These are phyloP conservation scores for Amphichorda felina DNA, from an alignment of 2,329 filamentous ascomycete species.

Conservation along the genomic window DNA sequence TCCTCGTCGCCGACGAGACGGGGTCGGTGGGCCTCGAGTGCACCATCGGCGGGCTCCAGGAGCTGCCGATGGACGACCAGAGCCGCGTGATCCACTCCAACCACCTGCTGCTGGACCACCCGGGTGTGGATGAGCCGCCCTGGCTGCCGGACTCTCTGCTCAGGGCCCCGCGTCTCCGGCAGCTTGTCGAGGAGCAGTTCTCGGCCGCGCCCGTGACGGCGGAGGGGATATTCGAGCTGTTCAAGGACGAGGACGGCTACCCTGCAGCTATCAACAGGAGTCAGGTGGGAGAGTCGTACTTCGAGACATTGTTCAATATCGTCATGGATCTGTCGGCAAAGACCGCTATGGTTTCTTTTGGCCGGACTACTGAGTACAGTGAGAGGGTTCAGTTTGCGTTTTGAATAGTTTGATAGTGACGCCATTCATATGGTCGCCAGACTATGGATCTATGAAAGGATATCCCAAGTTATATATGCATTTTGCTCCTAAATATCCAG, in stretches of 20 bases:
- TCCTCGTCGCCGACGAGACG: conserved; percentile 4
- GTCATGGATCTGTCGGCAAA: conserved; percentile 1
- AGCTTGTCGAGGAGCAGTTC: conserved; percentile 9
- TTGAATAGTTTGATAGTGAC: too few species aligned
- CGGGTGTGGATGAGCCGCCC: conserved; percentile 14
- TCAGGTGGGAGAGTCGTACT: conserved; percentile 8
- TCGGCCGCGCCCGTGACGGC: conserved; percentile 1
- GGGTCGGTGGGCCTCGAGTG: conserved; percentile 5
- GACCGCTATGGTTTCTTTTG: conserved; percentile 15
- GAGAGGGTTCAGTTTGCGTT: too few species aligned
- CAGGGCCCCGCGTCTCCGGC: conserved; percentile 12
- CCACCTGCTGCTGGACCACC: conserved; percentile 12
- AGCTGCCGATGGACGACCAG: conserved; percentile 1
- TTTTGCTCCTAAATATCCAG: too few species aligned
- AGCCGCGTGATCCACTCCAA: conserved; percentile 6
- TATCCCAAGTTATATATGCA: too few species aligned
- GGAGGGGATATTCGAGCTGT: conserved; percentile 5
- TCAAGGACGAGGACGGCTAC: conserved; percentile 15
- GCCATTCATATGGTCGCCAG: too few species aligned
- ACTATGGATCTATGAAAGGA: too few species aligned
- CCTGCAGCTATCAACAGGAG: conserved; percentile 15
- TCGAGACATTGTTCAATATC: conserved; percentile 17
- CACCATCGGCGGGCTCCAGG: conserved; percentile 3
- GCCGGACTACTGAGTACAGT: too few species aligned
- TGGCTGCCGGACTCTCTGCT: conserved; percentile 17